Conservation (phyloP, 163 green algal genomes). For the Botryococcus braunii region DNA sequence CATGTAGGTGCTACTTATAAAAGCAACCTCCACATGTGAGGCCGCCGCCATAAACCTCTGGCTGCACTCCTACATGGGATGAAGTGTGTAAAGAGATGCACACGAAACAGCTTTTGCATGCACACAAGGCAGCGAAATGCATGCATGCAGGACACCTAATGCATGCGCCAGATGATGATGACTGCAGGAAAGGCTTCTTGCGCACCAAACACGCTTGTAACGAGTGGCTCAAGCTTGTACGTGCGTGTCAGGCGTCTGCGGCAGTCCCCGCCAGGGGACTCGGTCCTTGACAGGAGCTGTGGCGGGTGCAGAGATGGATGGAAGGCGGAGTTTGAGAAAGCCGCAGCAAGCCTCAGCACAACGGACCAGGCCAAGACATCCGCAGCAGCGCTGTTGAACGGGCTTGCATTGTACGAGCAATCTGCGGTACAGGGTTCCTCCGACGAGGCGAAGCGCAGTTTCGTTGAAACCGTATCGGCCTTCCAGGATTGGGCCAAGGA, state of each 20-base stretch:
- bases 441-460: slow-evolving; percentile 12
- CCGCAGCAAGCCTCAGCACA: slow-evolving; percentile 12
- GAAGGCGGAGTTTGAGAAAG: slow-evolving; percentile 20
- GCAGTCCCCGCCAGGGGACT: background rate
- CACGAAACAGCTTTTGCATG: too few relatives aligned
- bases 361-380: slow-evolving; percentile 12
- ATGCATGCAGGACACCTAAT: background rate
- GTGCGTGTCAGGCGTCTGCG: background rate
- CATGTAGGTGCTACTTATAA: too few relatives aligned
- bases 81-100: too few relatives aligned
- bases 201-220: background rate
- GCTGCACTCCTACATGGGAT: too few relatives aligned
- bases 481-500: slow-evolving; percentile 15
- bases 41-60: too few relatives aligned
- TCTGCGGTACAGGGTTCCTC: too few relatives aligned
- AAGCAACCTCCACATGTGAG: too few relatives aligned
- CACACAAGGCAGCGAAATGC: too few relatives aligned
- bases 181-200: background rate
- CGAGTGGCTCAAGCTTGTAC: background rate
- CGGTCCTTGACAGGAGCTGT: background rate
- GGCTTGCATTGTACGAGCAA: too few relatives aligned
- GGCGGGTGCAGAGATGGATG: slow-evolving; percentile 14
- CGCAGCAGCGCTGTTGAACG: background rate
- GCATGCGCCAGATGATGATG: background rate
- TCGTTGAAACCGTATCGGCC: slow-evolving; percentile 13